These are phyloP conservation scores for Plantago lanceolata DNA, from an alignment of 305 asterid species.

Conservation along the genomic window DNA sequence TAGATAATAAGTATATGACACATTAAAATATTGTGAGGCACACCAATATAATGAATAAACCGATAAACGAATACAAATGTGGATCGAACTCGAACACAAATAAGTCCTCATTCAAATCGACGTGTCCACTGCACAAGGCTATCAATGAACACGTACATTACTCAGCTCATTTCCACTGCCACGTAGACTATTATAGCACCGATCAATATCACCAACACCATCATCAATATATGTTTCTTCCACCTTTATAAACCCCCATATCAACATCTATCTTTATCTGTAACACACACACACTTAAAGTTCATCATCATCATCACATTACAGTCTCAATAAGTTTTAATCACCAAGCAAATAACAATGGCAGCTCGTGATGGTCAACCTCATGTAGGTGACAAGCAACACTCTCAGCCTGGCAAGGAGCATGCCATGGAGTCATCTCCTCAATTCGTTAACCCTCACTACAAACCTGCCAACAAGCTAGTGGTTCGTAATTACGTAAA, in stretches of 20 bases:
- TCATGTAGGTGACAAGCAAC: slow-evolving; percentile 61
- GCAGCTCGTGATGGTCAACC: slow-evolving; percentile 45
- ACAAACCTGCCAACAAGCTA: slow-evolving; percentile 61
- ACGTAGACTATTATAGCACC: neutral
- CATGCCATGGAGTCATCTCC: slow-evolving; percentile 71
- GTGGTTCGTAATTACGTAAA: slow-evolving; percentile 22
- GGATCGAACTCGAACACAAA: too few species aligned
- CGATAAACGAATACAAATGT: too few species aligned
- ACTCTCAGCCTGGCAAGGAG: slow-evolving; percentile 65
- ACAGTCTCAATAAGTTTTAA: too few species aligned
- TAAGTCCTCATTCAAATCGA: too few species aligned
- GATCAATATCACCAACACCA: neutral
- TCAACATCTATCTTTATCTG: too few species aligned
- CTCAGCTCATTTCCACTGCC: neutral
- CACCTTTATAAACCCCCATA: neutral
- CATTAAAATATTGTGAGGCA: too few species aligned
- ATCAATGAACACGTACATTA: too few species aligned
- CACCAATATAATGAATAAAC: too few species aligned
- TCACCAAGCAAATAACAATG: slow-evolving; percentile 25
- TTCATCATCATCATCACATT: too few species aligned
- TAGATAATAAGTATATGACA: too few species aligned
- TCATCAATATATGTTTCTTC: neutral
- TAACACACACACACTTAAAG: too few species aligned
- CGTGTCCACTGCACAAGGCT: too few species aligned
- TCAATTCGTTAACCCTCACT: slow-evolving; percentile 28